Base-by-base conservation (phyloP, 2,329 filamentous ascomycete genomes). In the Cytospora mali region DNA sequence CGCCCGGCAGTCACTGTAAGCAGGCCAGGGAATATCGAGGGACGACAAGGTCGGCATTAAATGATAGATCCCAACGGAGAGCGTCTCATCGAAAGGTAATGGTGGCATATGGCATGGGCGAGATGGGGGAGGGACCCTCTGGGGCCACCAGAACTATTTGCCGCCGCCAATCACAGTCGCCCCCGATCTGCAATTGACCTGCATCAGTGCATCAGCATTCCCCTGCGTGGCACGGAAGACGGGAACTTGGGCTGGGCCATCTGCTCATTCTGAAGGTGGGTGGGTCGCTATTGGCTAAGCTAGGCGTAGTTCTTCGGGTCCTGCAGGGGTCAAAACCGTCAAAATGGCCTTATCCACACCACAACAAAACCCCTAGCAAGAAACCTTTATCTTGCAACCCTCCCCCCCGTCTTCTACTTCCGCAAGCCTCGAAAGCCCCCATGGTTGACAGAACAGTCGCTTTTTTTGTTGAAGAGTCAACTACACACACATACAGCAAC, bases 261-360 rank as follows among this genome's bases (percentile, higher is more conserved):
- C 73, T 75, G 70, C 73, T 75, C 72, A 76, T 75, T 73, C 70
- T 75, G 68, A 68, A 67, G 68, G 35, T 60, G 50, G 48, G 62
- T 64, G 62, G 62, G 55, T 31, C 50, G 46, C 42, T 28, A 58
- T 62, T 64, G 62, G 62, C 62, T 58, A 55, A 62, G 52, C 28
- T 23, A 23, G 49, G 35, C 23, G 31, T 29, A 49, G 28, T 56
- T 51, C 39, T 46, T 10, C 48, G 54, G 53, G 51, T 50, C 50
- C 14, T 25, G 57, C 57, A 60, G 57, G 57, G 57, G 57, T 59
- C 49, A 21, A 46, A 6, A 13, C 21, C 11, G 42, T 23, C 42
- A 21, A n/a, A 21, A 46, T 23, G n/a, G 21, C 33, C 49, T 59
- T 51, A 51, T 29, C 33, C 25, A 50, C 50, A 50, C 29, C 27